phyloP scores from a whole-genome alignment of 495 filamentous ascomycete species.

The Neurospora intermedia region DNA sequence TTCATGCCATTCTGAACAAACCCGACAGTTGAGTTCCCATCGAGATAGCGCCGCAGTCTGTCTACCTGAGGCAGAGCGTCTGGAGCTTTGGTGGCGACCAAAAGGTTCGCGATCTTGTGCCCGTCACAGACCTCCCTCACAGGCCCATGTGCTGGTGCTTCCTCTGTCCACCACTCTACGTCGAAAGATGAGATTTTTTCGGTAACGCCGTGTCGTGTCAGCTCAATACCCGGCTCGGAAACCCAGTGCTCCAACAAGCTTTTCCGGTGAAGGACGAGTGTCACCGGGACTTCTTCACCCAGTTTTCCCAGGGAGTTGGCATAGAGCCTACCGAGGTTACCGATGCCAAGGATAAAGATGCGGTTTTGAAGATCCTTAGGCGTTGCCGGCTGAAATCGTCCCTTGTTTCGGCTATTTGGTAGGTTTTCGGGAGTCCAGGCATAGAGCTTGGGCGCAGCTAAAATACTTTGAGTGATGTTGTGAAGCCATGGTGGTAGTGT shows the following conservation, averaged over 20 bases:
- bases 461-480: neutral
- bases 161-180: slow-evolving; percentile 37
- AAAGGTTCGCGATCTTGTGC: slow-evolving; percentile 54
- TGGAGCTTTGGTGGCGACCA: slow-evolving; percentile 61
- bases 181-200: slow-evolving; percentile 38
- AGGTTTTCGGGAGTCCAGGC: slow-evolving; percentile 23
- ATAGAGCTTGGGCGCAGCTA: slow-evolving; percentile 18
- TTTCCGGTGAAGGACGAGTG: slow-evolving; percentile 36
- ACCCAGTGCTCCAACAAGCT: slow-evolving; percentile 30
- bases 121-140: slow-evolving; percentile 16
- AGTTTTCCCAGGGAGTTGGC: slow-evolving; percentile 22
- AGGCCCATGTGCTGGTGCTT: slow-evolving; percentile 13
- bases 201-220: slow-evolving; percentile 18
- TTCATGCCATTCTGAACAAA: slow-evolving; percentile 83
- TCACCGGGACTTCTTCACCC: slow-evolving; percentile 26
- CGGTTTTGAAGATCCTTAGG: slow-evolving; percentile 2
- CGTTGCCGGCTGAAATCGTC: neutral
- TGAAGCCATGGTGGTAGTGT: slow-evolving; percentile 2
- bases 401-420: neutral
- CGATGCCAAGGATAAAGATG: slow-evolving; percentile 41
- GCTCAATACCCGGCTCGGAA: slow-evolving; percentile 20
- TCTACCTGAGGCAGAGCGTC: slow-evolving; percentile 49
- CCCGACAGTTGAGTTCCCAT: slow-evolving; percentile 50
- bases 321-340: slow-evolving; percentile 43
- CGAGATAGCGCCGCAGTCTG: slow-evolving; percentile 51